phyloP scores from a whole-genome alignment of 495 filamentous ascomycete genomes.

The Hyaloscypha variabilis region DNA sequence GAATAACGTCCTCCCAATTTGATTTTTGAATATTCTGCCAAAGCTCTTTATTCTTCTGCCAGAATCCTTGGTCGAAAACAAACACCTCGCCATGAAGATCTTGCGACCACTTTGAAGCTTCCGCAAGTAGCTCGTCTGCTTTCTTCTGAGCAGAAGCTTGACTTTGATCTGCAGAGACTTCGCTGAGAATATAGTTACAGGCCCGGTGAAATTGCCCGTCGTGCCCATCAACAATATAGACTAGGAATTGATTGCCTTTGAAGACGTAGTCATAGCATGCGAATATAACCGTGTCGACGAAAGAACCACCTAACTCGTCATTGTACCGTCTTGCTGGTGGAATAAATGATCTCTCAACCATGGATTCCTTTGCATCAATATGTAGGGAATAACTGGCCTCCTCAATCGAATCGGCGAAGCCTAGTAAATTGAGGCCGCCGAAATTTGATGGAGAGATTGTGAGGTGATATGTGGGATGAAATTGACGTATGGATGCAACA shows the following conservation, averaged over 20 bases:
- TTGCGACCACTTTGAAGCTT: constrained; percentile 47
- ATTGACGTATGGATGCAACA: constrained; percentile 45
- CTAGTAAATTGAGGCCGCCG: constrained; percentile 44
- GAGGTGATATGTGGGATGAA: constrained; percentile 54
- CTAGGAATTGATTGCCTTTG: constrained; percentile 49
- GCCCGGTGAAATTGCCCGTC: constrained; percentile 38
- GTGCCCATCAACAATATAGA: constrained; percentile 57
- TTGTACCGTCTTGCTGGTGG: constrained; percentile 55
- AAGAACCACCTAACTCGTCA: constrained; percentile 41
- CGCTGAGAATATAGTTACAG: constrained; percentile 54
- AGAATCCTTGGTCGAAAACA: constrained; percentile 62
- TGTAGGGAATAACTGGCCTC: constrained; percentile 34
- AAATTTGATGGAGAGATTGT: constrained; percentile 43
- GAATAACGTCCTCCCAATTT: constrained; percentile 66
- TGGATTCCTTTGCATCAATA: constrained; percentile 25
- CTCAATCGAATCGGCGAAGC: constrained; percentile 50
- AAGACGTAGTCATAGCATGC: constrained; percentile 56
- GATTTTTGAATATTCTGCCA: constrained; percentile 57
- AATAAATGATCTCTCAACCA: constrained; percentile 47
- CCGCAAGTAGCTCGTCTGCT: constrained; percentile 54
- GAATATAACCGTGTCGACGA: constrained; percentile 48
- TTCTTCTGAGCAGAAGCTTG: constrained; percentile 28
- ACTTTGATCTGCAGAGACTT: constrained; percentile 10
- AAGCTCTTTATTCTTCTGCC: constrained; percentile 61
- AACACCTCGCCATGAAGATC: constrained; percentile 64